Evolutionary conservation across 148 eudicot species (phyloP).

Genomic region (Chenopodium quinoa): DNA sequence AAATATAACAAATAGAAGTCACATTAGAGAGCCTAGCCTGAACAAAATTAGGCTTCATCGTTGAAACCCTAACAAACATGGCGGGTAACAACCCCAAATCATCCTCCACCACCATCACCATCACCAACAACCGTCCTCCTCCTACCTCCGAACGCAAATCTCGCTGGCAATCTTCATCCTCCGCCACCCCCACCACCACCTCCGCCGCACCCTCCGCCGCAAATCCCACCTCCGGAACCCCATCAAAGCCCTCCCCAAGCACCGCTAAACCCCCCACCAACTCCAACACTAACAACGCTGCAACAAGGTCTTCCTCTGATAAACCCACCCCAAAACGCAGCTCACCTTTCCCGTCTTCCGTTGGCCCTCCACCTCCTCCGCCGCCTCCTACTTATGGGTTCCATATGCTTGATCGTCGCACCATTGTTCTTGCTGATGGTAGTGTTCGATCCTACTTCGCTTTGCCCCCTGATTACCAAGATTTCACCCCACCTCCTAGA

Average conservation of each 20-base stretch:
- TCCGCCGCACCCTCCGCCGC: neutral
- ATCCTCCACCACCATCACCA: constrained; percentile 19
- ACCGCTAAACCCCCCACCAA: neutral
- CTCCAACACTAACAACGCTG: neutral
- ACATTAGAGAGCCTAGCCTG: neutral
- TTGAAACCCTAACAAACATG: constrained; percentile 6
- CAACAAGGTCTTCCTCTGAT: neutral
- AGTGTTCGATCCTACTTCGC: constrained; percentile 81
- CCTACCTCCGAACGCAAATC: constrained; percentile 26
- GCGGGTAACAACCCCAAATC: constrained; percentile 31
- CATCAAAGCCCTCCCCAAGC: neutral
- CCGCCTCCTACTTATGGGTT: constrained; percentile 67
- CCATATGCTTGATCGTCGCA: constrained; percentile 87
- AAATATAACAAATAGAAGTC: too few species aligned
- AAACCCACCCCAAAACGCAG: constrained; percentile 35
- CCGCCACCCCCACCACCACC: neutral
- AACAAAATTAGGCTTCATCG: neutral
- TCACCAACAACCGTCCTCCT: constrained; percentile 17
- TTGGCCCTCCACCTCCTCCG: constrained; percentile 15
- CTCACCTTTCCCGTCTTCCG: constrained; percentile 19
- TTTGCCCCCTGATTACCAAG: constrained; percentile 74
- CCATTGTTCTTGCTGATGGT: constrained; percentile 63
- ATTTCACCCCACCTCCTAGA: constrained; percentile 40
- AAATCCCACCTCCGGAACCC: constrained; percentile 18
- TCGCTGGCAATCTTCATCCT: neutral